These are phyloP conservation scores for Boletus tomentosulus DNA, from an alignment of 768 basidiomycete species.

Conservation along the genomic window DNA sequence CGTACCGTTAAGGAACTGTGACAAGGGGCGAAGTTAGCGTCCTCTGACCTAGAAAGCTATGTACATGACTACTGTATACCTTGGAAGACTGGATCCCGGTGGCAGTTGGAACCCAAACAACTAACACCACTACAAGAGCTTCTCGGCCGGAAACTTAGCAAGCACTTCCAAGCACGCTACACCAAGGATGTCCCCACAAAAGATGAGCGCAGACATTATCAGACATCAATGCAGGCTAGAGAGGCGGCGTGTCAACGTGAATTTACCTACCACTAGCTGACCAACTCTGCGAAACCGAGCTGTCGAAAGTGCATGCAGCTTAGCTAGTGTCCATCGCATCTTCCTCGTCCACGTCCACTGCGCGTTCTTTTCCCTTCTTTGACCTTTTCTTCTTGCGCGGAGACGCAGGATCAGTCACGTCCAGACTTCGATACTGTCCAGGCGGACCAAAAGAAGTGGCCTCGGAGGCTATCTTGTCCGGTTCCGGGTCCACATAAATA, in stretches of 20 bases:
- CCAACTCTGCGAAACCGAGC: too few relatives aligned
- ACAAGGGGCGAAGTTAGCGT: background rate
- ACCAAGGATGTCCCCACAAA: too few relatives aligned
- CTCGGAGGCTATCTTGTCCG: background rate
- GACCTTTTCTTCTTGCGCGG: conserved; percentile 16
- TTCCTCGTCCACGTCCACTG: conserved; percentile 21
- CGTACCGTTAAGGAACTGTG: conserved; percentile 20
- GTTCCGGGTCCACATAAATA: conserved; percentile 18
- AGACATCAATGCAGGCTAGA: too few relatives aligned
- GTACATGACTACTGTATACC: conserved; percentile 3
- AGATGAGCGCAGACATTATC: too few relatives aligned
- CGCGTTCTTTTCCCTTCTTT: conserved; percentile 27
- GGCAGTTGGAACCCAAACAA: too few relatives aligned
- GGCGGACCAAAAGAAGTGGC: background rate
- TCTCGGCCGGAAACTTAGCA: too few relatives aligned
- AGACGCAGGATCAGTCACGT: background rate
- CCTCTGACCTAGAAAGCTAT: background rate
- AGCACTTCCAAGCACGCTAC: too few relatives aligned
- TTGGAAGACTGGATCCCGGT: conserved; percentile 14
- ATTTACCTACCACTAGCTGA: too few relatives aligned
- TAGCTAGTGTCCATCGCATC: conserved; percentile 18
- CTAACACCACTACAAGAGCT: too few relatives aligned
- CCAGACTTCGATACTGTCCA: conserved; percentile 4
- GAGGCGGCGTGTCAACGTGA: too few relatives aligned
- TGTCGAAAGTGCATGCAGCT: too few relatives aligned